Base-by-base conservation (phyloP, 495 filamentous ascomycete species). In the Patellaria atrata region DNA sequence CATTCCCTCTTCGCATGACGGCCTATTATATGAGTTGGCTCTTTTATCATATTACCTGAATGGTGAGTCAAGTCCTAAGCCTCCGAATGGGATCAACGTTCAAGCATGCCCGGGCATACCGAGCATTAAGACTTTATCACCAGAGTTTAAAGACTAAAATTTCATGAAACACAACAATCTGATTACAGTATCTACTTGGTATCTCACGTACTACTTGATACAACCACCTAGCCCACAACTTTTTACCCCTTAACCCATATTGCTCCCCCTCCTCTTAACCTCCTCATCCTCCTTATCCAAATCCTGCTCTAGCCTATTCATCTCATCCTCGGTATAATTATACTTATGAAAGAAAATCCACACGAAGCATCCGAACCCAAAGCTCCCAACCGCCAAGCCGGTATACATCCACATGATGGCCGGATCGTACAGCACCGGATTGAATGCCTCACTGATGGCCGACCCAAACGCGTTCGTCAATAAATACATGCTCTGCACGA, bases 401-500 rank as follows among this genome's bases (percentile, higher is more conserved):
- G 47, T 45, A 47, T 56, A 65, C 49, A 60, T 54, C 57, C 58
- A 62, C 24, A 65, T 43, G 26, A 74, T 43, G 29, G 71, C 63
- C 5, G 77, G 76, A 40, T 82, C 73, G 12, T 64, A 63, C 10
- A 73, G 59, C 23, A 72, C 67, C 0, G 74, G 70, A 9, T 55
- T 59, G 13, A 70, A 37, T 15, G 61, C 64, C 37, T 70, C 76
- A 25, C 68, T 73, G 15, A 77, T 40, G 12, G 69, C 70, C 8
- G 53, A 40, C 14, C 52, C 52, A 22, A 58, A 51, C 4, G 57
- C 57, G 9, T 58, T 70, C 49, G 63, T 71, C 44, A 76, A 62
- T 13, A 80, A 55, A 52, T 72, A 79, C 28, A 82, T 51, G 12
- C 71, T 67, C 44, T 73, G 70, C 9, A 83, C 72, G 21, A 82